Base-by-base conservation (phyloP, 345 rosid genomes). In the Populus simonii region DNA sequence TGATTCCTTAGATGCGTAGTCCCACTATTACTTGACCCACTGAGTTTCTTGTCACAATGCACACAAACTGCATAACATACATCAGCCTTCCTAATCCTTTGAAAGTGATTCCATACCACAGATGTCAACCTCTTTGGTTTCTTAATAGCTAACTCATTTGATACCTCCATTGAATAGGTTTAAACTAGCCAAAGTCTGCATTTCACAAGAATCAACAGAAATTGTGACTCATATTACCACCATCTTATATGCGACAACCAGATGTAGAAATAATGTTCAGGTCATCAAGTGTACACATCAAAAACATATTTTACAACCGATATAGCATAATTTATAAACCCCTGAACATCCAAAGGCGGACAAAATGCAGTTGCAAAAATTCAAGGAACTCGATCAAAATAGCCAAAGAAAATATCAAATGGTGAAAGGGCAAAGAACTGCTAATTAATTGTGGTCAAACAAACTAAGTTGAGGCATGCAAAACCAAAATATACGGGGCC, bases 21-120 rank as follows among this genome's bases (percentile, higher is more conserved):
- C 55, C 98, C 99, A 20, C 98, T 95, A 77, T 95, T 95, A 82
- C 99, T 95, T 16, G 98, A 95, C 22, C 99, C 99, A 63, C 98
- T 95, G 76, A 90, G 97, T 83, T 87, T 90, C 89, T 95, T 95
- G 79, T 93, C 89, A 74, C 99, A 95, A 47, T 93, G 97, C 47
- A 89, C 84, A 75, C 98, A 95, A 33, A 93, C 90, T 72, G 94
- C 99, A 82, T 93, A 90, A 72, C 93, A 95, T n/a, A 91, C 82
- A 79, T 95, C 98, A 33, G 94, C 94, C 78, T 93, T 95, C 76
- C 90, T 90, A 72, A 95, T 87, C 82, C 97, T 89, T 82, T 93
- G 96, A 76, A 93, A 93, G 91, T 95, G 96, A 82, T 95, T 90
- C 98, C 98, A 93, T 9, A 93, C 97, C 65, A 95, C 89, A 80